A percentile compares a stretch with the other conserved stretches of the same genome.
phyloP scores from a whole-genome alignment of 331 rosid species.

The Pyracantha coccinea region DNA sequence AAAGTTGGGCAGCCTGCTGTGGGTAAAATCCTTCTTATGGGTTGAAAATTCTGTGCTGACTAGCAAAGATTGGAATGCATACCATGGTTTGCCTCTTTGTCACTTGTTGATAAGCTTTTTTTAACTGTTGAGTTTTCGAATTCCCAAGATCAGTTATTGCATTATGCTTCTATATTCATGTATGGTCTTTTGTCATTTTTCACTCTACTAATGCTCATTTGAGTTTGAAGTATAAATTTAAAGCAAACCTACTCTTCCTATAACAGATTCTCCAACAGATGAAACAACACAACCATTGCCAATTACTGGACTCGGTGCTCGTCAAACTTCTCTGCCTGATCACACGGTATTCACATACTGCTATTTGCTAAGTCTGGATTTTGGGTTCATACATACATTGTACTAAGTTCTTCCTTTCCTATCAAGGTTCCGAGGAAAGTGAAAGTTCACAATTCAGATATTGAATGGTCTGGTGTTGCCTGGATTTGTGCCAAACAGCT shows the following conservation, averaged over 20 bases:
- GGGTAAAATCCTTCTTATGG: not conserved
- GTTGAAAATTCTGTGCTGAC: not conserved
- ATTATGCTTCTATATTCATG: not conserved
- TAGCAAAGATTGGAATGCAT: not conserved
- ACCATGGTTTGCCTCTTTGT: not conserved
- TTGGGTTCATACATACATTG: not conserved
- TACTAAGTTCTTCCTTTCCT: not conserved
- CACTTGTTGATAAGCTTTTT: not conserved
- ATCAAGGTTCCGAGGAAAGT: constrained; percentile 58
- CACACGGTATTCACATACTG: constrained; percentile 39
- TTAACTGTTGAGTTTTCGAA: not conserved
- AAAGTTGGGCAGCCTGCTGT: not conserved
- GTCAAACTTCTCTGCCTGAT: constrained; percentile 32
- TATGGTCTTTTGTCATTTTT: not conserved
- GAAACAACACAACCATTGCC: constrained; percentile 24
- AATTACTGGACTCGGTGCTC: constrained; percentile 23
- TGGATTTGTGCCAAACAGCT: constrained; percentile 78
- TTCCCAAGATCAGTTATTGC: not conserved
- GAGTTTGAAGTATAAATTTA: not conserved
- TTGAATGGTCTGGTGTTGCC: constrained; percentile 64
- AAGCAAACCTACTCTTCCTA: constrained; percentile 13
- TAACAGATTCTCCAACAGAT: constrained; percentile 39
- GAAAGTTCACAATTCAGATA: constrained; percentile 47
- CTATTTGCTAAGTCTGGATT: constrained; percentile 6
- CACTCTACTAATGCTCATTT: not conserved